Conservation (phyloP, 1,284 basidiomycete genomes). For the Heimioporus punctisporus region DNA sequence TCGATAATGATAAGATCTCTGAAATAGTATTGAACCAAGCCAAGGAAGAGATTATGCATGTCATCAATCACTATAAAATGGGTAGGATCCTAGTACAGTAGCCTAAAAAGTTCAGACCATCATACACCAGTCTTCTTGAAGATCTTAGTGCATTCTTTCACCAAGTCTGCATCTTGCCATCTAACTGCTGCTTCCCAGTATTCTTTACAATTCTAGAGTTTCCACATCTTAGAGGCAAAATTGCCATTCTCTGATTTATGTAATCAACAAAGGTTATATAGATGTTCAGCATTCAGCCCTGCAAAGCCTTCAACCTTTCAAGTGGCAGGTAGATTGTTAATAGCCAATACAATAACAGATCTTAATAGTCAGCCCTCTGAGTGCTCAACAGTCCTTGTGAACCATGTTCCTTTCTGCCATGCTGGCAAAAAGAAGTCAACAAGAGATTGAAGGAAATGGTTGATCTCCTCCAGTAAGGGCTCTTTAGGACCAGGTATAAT, state of each 20-base stretch:
- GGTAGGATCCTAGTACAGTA: slow-evolving; percentile 41
- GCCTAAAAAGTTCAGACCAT: slow-evolving; percentile 37
- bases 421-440: slow-evolving; percentile 30
- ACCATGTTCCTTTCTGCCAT: background rate
- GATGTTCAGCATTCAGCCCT: background rate
- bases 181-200: background rate
- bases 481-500: background rate
- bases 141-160: background rate
- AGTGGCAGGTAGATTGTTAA: slow-evolving; percentile 1
- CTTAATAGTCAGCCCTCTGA: background rate
- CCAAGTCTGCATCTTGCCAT: background rate
- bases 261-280: background rate
- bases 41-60: slow-evolving; percentile 31
- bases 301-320: background rate
- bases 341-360: background rate
- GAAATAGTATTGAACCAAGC: background rate
- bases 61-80: slow-evolving; percentile 12
- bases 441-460: slow-evolving; percentile 8
- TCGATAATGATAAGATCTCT: background rate
- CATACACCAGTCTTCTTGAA: slow-evolving; percentile 8
- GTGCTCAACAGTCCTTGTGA: background rate
- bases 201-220: background rate
- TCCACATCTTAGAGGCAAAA: background rate
- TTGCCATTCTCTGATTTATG: background rate
- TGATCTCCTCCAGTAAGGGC: too few relatives aligned